Evolutionary conservation across 2,329 filamentous ascomycete genomes (phyloP).

Genomic region (Sclerotinia minor): DNA sequence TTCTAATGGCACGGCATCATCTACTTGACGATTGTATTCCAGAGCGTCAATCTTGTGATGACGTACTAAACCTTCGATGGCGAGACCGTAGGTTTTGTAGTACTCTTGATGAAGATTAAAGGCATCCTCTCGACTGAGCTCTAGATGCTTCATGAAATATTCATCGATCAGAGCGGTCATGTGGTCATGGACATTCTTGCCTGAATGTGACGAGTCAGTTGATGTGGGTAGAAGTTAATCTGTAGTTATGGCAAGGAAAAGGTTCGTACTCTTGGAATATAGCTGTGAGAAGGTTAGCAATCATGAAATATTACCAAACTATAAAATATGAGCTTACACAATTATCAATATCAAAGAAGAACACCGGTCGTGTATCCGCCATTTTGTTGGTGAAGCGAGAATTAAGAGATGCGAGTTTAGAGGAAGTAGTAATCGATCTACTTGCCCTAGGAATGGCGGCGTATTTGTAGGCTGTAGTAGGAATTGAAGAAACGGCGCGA

Average conservation of each 20-base stretch:
- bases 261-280: constrained; percentile 72
- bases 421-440: constrained; percentile 9
- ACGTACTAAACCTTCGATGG: constrained; percentile 89
- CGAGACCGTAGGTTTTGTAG: constrained; percentile 94
- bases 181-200: constrained; percentile 77
- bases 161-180: constrained; percentile 79
- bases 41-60: constrained; percentile 95
- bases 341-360: constrained; percentile 95
- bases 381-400: constrained; percentile 24
- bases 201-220: constrained; percentile 44
- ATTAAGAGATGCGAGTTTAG: neutral
- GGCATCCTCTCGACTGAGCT: constrained; percentile 75
- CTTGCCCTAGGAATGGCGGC: constrained; percentile 11
- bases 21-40: constrained; percentile 91
- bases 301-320: constrained; percentile 50
- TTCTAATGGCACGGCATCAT: constrained; percentile 89
- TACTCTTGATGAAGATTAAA: constrained; percentile 84
- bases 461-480: neutral
- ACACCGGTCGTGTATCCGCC: constrained; percentile 50
- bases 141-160: constrained; percentile 63
- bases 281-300: constrained; percentile 49
- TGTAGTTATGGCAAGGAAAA: neutral
- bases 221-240: neutral
- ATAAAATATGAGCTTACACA: constrained; percentile 94
- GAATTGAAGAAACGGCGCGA: constrained; percentile 6